phyloP scores from a whole-genome alignment of 305 asterid species.

The Plantago coronopus region DNA sequence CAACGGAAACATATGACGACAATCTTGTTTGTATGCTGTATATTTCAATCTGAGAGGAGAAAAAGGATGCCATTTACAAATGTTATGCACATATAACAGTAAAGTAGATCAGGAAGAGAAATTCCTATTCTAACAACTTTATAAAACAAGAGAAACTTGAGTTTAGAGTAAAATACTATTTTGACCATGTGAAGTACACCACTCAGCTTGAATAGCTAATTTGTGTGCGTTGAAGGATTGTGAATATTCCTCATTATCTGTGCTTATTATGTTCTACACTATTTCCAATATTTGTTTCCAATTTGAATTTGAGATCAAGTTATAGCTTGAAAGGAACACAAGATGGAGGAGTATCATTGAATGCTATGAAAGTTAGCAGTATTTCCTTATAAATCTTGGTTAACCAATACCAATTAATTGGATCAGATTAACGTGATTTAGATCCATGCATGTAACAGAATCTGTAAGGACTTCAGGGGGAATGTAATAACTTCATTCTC shows the following conservation, averaged over 20 bases:
- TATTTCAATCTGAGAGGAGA: conserved; percentile 56
- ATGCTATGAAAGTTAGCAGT: neutral
- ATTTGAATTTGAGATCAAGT: too few relatives aligned
- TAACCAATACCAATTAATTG: too few relatives aligned
- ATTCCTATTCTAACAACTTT: neutral
- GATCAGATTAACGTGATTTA: too few relatives aligned
- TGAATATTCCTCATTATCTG: too few relatives aligned
- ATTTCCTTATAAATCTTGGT: too few relatives aligned
- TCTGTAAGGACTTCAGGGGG: neutral
- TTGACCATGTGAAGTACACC: neutral
- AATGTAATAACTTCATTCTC: too few relatives aligned
- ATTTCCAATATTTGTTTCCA: neutral
- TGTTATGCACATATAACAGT: neutral
- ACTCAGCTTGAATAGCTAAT: neutral
- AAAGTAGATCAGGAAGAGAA: neutral
- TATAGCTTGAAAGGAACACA: neutral
- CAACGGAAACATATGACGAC: conserved; percentile 66
- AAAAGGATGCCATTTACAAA: neutral
- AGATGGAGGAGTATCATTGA: neutral
- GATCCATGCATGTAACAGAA: neutral
- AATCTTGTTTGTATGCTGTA: conserved; percentile 58
- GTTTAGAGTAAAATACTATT: neutral
- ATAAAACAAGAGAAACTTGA: neutral
- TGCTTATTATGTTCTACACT: neutral
- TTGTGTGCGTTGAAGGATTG: too few relatives aligned